A percentile compares a stretch with the other conserved stretches of the same genome.
Conservation (phyloP, 345 rosid species). For the Ricinus communis region DNA sequence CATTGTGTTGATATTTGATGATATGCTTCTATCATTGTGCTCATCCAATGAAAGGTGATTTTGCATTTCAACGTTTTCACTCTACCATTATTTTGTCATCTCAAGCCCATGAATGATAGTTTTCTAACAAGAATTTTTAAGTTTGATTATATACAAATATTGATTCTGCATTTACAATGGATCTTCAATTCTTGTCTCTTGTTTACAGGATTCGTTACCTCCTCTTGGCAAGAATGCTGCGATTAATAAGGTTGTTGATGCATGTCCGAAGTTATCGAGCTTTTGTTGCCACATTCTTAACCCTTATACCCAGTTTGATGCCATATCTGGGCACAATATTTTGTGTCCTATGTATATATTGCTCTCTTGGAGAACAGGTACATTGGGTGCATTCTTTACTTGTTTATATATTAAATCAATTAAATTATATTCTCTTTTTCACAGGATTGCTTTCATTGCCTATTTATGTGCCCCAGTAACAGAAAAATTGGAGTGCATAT, state of each 20-base stretch:
- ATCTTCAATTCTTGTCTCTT: constrained; percentile 11
- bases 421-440: background rate
- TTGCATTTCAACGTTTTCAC: background rate
- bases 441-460: constrained; percentile 2
- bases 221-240: constrained; percentile 87
- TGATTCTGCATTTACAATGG: background rate
- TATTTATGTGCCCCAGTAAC: background rate
- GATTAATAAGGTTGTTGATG: constrained; percentile 86
- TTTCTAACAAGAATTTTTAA: background rate
- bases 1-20: background rate
- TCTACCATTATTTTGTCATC: background rate
- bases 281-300: constrained; percentile 84
- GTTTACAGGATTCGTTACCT: constrained; percentile 95
- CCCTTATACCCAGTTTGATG: constrained; percentile 92
- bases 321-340: constrained; percentile 90
- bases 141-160: background rate
- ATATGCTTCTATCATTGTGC: background rate
- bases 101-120: background rate
- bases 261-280: constrained; percentile 75
- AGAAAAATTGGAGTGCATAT: constrained; percentile 2
- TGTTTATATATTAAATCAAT: background rate
- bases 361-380: constrained; percentile 96
- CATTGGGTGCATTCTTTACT: background rate
- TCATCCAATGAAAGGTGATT: background rate
- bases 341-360: constrained; percentile 82